Percentiles rank a stretch among this genome's conserved stretches.
These are phyloP conservation scores for Pyrus hybrid DNA, from an alignment of 331 rosid genomes.

Conservation along the genomic window DNA sequence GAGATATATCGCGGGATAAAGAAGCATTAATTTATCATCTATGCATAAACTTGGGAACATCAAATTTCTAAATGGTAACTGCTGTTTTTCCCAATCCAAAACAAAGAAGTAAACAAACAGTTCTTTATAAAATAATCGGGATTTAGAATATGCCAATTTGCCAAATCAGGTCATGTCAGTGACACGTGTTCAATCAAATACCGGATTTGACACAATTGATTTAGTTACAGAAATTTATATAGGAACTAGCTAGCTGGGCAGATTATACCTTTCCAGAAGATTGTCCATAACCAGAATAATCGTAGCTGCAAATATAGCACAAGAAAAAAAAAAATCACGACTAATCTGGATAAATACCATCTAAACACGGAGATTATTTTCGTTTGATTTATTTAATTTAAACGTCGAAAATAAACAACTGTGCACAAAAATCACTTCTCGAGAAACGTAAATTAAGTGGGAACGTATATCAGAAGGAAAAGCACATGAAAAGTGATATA, in stretches of 20 bases:
- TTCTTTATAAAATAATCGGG: background rate
- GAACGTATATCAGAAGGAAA: too few relatives aligned
- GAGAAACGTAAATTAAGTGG: too few relatives aligned
- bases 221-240: background rate
- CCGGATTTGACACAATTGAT: background rate
- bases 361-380: too few relatives aligned
- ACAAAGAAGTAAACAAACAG: background rate
- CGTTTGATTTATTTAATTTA: too few relatives aligned
- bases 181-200: constrained; percentile 11
- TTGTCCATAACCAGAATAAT: constrained; percentile 77
- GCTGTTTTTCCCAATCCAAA: background rate
- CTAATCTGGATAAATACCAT: background rate
- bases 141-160: background rate
- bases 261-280: constrained; percentile 61
- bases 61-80: background rate
- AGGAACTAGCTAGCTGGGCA: background rate
- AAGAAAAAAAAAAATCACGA: background rate
- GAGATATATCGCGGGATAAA: too few relatives aligned
- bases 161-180: background rate
- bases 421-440: too few relatives aligned
- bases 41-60: background rate
- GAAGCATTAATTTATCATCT: background rate
- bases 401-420: too few relatives aligned
- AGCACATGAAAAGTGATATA: background rate
- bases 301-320: constrained; percentile 36